Percentiles rank a stretch among this genome's conserved stretches.
Conservation (phyloP, 495 filamentous ascomycete genomes). For the Bryoglossum gracile region DNA sequence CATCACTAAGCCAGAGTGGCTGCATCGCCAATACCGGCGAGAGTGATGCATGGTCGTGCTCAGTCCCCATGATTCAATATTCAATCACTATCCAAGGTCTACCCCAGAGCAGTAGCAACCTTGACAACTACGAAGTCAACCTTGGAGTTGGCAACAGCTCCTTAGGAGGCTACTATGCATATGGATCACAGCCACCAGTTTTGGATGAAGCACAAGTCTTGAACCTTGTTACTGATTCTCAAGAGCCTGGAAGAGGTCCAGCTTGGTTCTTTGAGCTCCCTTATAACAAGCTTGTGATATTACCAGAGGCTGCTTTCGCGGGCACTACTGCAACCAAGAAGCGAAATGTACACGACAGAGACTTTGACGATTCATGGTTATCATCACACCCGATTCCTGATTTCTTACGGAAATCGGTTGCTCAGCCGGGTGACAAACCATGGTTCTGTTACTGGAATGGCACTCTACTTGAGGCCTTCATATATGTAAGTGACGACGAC, state of each 20-base stretch:
- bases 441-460: slow-evolving; percentile 90
- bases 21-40: slow-evolving; percentile 60
- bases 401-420: slow-evolving; percentile 45
- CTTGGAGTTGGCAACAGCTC: slow-evolving; percentile 15
- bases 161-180: slow-evolving; percentile 40
- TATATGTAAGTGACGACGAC: slow-evolving; percentile 70
- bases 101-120: not conserved
- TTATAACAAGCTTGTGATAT: slow-evolving; percentile 79
- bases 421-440: slow-evolving; percentile 55
- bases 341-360: slow-evolving; percentile 10
- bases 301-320: slow-evolving; percentile 48
- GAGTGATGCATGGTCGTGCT: slow-evolving; percentile 63
- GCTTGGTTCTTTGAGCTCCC: slow-evolving; percentile 63
- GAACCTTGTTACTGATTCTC: slow-evolving; percentile 56
- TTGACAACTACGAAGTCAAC: slow-evolving; percentile 18
- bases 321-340: slow-evolving; percentile 7
- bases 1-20: slow-evolving; percentile 48
- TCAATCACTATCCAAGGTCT: slow-evolving; percentile 13
- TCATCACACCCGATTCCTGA: no score
- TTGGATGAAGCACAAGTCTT: slow-evolving; percentile 43
- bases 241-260: slow-evolving; percentile 57
- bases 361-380: slow-evolving; percentile 32
- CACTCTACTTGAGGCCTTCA: slow-evolving; percentile 72
- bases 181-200: slow-evolving; percentile 67
- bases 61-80: slow-evolving; percentile 2